Evolutionary conservation across 768 basidiomycete genomes (phyloP).

Genomic region (Mycena metata): DNA sequence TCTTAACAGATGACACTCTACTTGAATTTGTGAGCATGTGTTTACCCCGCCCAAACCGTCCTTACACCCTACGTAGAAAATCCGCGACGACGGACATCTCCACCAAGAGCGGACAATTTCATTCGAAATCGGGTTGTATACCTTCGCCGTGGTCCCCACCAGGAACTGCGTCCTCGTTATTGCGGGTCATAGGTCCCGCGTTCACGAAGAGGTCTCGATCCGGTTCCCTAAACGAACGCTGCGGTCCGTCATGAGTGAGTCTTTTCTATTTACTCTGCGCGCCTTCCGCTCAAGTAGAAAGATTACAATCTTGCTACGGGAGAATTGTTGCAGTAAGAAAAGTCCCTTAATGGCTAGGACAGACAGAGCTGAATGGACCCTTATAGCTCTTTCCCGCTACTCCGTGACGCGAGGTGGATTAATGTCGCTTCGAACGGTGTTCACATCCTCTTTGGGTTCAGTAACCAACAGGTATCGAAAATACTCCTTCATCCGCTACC

Average conservation of each 20-base stretch:
- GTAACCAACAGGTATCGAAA: conserved; percentile 12
- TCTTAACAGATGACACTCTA: conserved; percentile 19
- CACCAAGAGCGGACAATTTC: conserved; percentile 7
- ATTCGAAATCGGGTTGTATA: conserved; percentile 22
- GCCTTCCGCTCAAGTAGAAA: not conserved
- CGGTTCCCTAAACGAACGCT: conserved; percentile 23
- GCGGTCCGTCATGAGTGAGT: conserved; percentile 21
- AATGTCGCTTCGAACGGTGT: conserved; percentile 21
- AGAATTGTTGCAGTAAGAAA: conserved; percentile 13
- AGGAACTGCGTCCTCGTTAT: conserved; percentile 25
- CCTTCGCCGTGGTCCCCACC: conserved; percentile 28
- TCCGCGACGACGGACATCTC: conserved; percentile 13
- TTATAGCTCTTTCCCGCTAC: conserved; percentile 28
- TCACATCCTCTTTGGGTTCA: conserved; percentile 17
- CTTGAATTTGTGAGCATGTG: conserved; percentile 19
- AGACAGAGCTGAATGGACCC: not conserved
- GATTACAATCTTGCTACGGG: conserved; percentile 7
- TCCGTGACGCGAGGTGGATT: conserved; percentile 29
- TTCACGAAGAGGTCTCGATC: conserved; percentile 13
- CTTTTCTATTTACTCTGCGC: not conserved
- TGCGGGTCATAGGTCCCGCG: conserved; percentile 23
- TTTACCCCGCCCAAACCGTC: not conserved
- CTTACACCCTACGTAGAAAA: conserved; percentile 11
- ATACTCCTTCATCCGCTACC: not conserved
- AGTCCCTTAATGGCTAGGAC: not conserved